Conservation (phyloP, 306 rosid species). For the Styphnolobium japonicum region DNA sequence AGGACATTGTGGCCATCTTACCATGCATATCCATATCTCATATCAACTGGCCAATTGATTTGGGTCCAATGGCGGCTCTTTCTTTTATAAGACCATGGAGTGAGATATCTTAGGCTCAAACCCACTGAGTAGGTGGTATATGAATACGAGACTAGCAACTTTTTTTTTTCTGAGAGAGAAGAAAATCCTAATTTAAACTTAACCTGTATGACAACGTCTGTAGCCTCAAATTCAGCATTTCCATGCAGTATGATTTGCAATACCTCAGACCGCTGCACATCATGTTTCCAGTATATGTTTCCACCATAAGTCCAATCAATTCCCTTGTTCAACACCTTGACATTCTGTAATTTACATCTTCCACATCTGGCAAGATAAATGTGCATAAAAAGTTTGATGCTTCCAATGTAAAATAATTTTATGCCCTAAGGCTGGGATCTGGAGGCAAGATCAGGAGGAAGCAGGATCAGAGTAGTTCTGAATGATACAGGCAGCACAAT, state of each 20-base stretch:
- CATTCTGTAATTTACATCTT: slow-evolving; percentile 88
- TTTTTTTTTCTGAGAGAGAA: neutral
- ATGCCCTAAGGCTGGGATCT: neutral
- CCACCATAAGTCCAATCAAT: slow-evolving; percentile 68
- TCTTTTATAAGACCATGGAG: neutral
- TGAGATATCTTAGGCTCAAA: neutral
- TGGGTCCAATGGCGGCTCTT: neutral
- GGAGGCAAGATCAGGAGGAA: neutral
- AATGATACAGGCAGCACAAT: slow-evolving; percentile 15
- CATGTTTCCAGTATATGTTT: slow-evolving; percentile 83
- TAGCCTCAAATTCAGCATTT: slow-evolving; percentile 95
- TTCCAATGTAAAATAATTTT: slow-evolving; percentile 14
- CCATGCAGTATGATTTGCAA: slow-evolving; percentile 76
- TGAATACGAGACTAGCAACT: neutral
- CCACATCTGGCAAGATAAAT: slow-evolving; percentile 67
- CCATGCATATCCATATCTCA: slow-evolving; percentile 21
- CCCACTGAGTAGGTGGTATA: neutral
- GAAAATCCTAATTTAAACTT: slow-evolving; percentile 3
- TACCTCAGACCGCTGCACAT: slow-evolving; percentile 63
- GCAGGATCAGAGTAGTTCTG: neutral
- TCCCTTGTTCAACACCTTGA: slow-evolving; percentile 76
- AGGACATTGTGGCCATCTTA: slow-evolving; percentile 6
- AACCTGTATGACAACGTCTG: slow-evolving; percentile 77
- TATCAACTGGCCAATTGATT: neutral
- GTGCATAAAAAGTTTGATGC: slow-evolving; percentile 3